Evolutionary conservation across 495 filamentous ascomycete species (phyloP).

Genomic region (Pyrenula massariospora): DNA sequence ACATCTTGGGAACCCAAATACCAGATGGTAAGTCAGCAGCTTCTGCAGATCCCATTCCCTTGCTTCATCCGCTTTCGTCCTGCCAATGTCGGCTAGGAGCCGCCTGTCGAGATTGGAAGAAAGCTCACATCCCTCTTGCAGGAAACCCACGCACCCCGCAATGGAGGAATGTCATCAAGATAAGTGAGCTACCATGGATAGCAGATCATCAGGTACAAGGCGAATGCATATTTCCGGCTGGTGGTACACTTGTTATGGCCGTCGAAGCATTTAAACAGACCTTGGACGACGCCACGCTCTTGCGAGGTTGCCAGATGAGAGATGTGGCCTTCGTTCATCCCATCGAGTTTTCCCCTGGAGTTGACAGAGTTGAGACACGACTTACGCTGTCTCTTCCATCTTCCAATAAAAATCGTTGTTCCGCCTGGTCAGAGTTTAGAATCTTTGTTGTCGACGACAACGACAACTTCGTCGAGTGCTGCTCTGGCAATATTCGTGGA

Average conservation of each 20-base stretch:
- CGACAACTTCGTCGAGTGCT: conserved; percentile 1
- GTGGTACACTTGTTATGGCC: conserved; percentile 27
- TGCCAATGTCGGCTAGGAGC: neutral
- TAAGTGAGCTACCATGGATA: conserved; percentile 25
- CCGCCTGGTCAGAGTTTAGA: neutral
- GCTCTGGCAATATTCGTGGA: neutral
- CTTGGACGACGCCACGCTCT: neutral
- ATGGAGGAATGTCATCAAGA: neutral
- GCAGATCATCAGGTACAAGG: conserved; percentile 26
- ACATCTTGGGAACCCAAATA: neutral
- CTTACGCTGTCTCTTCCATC: conserved; percentile 6
- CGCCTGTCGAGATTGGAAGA: neutral
- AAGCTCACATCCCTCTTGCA: neutral
- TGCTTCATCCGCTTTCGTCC: neutral
- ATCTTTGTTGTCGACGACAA: conserved; percentile 1
- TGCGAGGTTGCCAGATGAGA: conserved; percentile 5
- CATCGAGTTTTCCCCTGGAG: conserved; percentile 12
- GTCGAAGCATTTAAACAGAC: conserved; percentile 22
- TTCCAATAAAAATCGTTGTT: conserved; percentile 2
- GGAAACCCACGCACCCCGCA: neutral
- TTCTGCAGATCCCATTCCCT: neutral
- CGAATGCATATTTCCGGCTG: conserved; percentile 24
- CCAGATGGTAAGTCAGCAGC: neutral
- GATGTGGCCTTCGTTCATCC: conserved; percentile 7
- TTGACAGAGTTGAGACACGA: conserved; percentile 10